Conservation (phyloP, 768 basidiomycete genomes). For the Hericium alpestre region DNA sequence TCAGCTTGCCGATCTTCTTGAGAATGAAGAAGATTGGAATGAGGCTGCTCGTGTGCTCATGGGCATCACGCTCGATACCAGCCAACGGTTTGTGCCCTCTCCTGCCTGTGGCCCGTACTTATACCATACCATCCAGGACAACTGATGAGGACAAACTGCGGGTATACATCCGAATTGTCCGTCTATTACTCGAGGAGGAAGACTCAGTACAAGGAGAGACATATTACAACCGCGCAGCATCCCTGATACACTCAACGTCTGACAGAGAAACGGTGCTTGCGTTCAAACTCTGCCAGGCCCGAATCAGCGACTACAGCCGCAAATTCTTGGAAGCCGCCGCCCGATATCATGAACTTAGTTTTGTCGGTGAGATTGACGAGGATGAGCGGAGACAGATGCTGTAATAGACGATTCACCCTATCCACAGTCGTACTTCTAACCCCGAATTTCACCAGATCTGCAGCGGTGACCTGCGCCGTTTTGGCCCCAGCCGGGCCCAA, state of each 20-base stretch:
- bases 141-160: slow-evolving; percentile 77
- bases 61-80: slow-evolving; percentile 85
- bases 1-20: slow-evolving; percentile 84
- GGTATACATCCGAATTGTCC: slow-evolving; percentile 88
- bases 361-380: slow-evolving; percentile 84
- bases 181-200: slow-evolving; percentile 89
- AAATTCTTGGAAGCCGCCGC: slow-evolving; percentile 92
- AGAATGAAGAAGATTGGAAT: slow-evolving; percentile 87
- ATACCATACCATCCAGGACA: slow-evolving; percentile 6
- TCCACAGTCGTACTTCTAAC: slow-evolving; percentile 2
- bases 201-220: slow-evolving; percentile 97
- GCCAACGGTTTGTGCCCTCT: slow-evolving; percentile 52
- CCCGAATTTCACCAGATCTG: slow-evolving; percentile 37
- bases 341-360: slow-evolving; percentile 90
- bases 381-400: slow-evolving; percentile 86
- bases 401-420: slow-evolving; percentile 33
- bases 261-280: slow-evolving; percentile 73
- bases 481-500: slow-evolving; percentile 96
- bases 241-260: slow-evolving; percentile 69
- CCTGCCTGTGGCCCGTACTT: background rate
- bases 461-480: slow-evolving; percentile 93
- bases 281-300: slow-evolving; percentile 89
- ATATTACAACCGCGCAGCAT: slow-evolving; percentile 91
- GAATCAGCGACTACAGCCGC: slow-evolving; percentile 85
- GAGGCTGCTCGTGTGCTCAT: slow-evolving; percentile 87